These are phyloP conservation scores for Cyberlindnera mrakii DNA, from an alignment of 805 yeast genomes.

Conservation along the genomic window DNA sequence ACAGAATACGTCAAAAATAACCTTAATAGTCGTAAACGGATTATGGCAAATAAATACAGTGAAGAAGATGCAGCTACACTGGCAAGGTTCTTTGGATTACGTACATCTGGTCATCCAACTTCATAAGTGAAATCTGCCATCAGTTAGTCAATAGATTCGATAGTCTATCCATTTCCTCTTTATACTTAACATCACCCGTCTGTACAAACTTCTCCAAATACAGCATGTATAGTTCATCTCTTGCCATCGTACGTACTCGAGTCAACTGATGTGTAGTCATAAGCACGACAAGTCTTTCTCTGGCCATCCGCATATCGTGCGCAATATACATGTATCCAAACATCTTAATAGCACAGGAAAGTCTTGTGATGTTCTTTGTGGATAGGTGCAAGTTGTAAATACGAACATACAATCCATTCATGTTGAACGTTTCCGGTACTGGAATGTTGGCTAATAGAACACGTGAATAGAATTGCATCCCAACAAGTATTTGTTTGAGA, in stretches of 20 bases:
- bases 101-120: background rate
- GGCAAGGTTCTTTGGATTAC: background rate
- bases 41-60: background rate
- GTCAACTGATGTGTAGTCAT: constrained; percentile 28
- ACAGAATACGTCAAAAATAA: background rate
- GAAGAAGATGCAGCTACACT: background rate
- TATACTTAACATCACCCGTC: constrained; percentile 26
- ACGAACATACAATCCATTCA: constrained; percentile 36
- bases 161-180: constrained; percentile 7
- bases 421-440: constrained; percentile 18
- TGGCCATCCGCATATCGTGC: constrained; percentile 13
- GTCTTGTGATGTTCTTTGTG: constrained; percentile 33
- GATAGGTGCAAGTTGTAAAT: constrained; percentile 53
- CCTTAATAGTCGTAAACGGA: background rate
- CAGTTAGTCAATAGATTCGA: background rate
- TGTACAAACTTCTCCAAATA: constrained; percentile 27
- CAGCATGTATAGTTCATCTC: constrained; percentile 37
- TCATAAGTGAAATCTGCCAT: background rate
- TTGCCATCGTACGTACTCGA: constrained; percentile 31
- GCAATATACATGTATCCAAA: constrained; percentile 34
- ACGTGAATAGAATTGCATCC: constrained; percentile 21
- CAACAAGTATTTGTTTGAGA: constrained; percentile 16
- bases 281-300: constrained; percentile 22
- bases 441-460: constrained; percentile 15
- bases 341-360: constrained; percentile 35